These are phyloP conservation scores for Fusarium compactum DNA, from an alignment of 2,329 filamentous ascomycete species.

Conservation along the genomic window DNA sequence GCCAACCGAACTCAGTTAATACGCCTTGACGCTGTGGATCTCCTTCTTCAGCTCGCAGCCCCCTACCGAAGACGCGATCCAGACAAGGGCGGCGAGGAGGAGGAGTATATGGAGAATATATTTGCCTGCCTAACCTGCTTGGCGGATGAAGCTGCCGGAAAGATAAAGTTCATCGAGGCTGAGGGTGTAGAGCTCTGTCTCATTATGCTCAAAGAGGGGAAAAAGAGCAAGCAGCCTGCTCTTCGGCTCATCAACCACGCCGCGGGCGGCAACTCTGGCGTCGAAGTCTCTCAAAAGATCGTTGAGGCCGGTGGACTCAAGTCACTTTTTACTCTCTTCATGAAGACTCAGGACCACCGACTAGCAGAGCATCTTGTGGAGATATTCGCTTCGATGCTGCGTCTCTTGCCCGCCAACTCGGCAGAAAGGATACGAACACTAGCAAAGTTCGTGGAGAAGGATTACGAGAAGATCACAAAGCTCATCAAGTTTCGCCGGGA, in stretches of 20 bases:
- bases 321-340: constrained; percentile 86
- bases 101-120: constrained; percentile 94
- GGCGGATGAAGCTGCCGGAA: constrained; percentile 79
- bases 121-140: constrained; percentile 89
- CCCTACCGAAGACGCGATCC: constrained; percentile 89
- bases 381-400: constrained; percentile 85
- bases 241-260: constrained; percentile 89
- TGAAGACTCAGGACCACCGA: constrained; percentile 79
- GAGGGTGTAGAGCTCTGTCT: constrained; percentile 93
- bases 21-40: constrained; percentile 78
- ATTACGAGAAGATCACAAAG: constrained; percentile 86
- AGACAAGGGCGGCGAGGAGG: constrained; percentile 85
- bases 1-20: constrained; percentile 74
- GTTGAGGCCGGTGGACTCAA: constrained; percentile 89
- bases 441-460: constrained; percentile 95
- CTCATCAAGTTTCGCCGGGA: constrained; percentile 78
- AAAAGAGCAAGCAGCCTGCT: constrained; percentile 81
- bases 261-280: constrained; percentile 61
- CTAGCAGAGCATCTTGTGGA: constrained; percentile 84
- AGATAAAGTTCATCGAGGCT: constrained; percentile 84
- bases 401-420: constrained; percentile 81
- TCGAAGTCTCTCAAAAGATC: constrained; percentile 77
- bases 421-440: constrained; percentile 83
- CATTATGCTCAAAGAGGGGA: constrained; percentile 92
- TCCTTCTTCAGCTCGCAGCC: constrained; percentile 84